A percentile compares a stretch with the other conserved stretches of the same genome.
phyloP scores from a whole-genome alignment of 768 basidiomycete species.

The Lyophyllum shimeji region DNA sequence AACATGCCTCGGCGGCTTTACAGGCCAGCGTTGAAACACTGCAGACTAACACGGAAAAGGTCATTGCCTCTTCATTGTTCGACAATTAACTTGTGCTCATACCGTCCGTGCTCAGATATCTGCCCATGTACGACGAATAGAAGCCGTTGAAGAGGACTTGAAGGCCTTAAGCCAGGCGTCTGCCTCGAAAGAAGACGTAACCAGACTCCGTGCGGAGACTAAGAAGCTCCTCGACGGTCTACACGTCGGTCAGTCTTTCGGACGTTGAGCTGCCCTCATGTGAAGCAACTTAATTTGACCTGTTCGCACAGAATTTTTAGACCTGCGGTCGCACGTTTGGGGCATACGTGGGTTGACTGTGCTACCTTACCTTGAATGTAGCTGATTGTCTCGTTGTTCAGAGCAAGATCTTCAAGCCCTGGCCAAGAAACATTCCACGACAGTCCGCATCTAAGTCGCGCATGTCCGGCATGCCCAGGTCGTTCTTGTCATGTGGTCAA shows the following conservation, averaged over 20 bases:
- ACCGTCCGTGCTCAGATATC: slow-evolving; percentile 55
- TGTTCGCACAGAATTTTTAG: slow-evolving; percentile 64
- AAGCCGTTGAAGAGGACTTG: slow-evolving; percentile 87
- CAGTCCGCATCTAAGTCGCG: slow-evolving; percentile 51
- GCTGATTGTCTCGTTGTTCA: slow-evolving; percentile 26
- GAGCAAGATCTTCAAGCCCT: slow-evolving; percentile 81
- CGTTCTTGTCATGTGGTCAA: neutral
- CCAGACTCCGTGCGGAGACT: slow-evolving; percentile 71
- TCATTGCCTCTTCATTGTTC: slow-evolving; percentile 20
- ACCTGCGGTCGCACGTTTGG: slow-evolving; percentile 81
- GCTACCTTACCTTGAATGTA: neutral
- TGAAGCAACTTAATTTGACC: neutral
- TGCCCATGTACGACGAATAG: slow-evolving; percentile 78
- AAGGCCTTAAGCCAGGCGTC: slow-evolving; percentile 68
- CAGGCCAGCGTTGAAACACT: slow-evolving; percentile 88
- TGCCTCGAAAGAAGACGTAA: slow-evolving; percentile 79
- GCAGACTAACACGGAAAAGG: slow-evolving; percentile 82
- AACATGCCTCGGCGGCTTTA: slow-evolving; percentile 80
- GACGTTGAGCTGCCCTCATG: neutral
- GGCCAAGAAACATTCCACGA: slow-evolving; percentile 64
- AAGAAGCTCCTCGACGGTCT: slow-evolving; percentile 88
- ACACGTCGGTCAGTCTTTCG: slow-evolving; percentile 60
- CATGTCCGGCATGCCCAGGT: neutral
- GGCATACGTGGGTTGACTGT: slow-evolving; percentile 69
- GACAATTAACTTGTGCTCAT: neutral